Percentiles rank a stretch among this genome's conserved stretches.
phyloP scores from a whole-genome alignment of 805 yeast species.

The Wickerhamomyces bovis region DNA sequence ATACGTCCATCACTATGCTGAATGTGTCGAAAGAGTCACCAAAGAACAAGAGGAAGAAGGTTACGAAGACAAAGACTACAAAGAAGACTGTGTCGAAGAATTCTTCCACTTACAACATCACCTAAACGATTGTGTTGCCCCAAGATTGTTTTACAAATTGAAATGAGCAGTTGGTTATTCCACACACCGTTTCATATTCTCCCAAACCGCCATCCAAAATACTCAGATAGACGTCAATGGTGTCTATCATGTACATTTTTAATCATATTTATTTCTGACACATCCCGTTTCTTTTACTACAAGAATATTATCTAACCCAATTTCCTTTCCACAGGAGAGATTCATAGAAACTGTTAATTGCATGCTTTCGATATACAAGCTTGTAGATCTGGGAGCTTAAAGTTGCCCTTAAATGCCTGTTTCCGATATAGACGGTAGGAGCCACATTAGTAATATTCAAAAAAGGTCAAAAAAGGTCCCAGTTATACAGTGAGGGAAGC shows the following conservation, averaged over 20 bases:
- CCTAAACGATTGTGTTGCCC: slow-evolving; percentile 86
- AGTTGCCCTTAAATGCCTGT: too few species aligned
- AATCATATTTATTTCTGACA: neutral
- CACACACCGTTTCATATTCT: neutral
- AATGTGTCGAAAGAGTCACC: slow-evolving; percentile 93
- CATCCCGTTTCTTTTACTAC: neutral
- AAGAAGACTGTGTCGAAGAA: slow-evolving; percentile 98
- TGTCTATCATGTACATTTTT: neutral
- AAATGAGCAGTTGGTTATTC: slow-evolving; percentile 40
- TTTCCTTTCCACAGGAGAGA: neutral
- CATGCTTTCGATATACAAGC: neutral
- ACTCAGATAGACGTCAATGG: neutral
- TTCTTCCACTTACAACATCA: slow-evolving; percentile 96
- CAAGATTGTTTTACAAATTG: slow-evolving; percentile 80
- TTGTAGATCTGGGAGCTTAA: neutral
- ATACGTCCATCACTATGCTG: slow-evolving; percentile 82
- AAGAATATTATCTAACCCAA: neutral
- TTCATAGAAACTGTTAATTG: neutral
- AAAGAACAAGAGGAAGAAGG: slow-evolving; percentile 79
- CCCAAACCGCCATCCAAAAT: neutral
- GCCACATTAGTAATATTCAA: neutral
- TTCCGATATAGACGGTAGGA: neutral
- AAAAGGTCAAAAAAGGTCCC: neutral
- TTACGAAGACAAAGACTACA: slow-evolving; percentile 72
- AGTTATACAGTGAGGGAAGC: neutral